phyloP scores from a whole-genome alignment of 148 eudicot genomes.

The Simmondsia chinensis region DNA sequence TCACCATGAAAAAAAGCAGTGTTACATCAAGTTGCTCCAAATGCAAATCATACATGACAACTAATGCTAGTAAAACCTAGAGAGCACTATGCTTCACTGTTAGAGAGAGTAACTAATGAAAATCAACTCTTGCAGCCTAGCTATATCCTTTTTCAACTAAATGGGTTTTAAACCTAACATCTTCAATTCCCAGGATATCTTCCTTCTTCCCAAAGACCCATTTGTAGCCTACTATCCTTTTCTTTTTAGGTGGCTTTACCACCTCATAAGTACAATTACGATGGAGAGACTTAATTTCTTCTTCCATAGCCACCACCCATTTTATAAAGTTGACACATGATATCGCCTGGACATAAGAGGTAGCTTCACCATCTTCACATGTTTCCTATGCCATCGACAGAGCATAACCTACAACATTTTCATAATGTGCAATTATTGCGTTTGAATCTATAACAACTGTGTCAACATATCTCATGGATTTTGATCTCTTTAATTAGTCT shows the following conservation, averaged over 20 bases:
- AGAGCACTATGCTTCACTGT: constrained; percentile 5
- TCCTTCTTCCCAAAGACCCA: constrained; percentile 5
- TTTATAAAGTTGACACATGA: neutral
- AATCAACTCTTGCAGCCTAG: neutral
- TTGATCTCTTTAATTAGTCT: no score
- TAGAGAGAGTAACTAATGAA: constrained; percentile 1
- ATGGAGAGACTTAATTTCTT: constrained; percentile 4
- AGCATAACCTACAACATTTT: no score
- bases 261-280: constrained; percentile 5
- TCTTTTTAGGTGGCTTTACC: neutral
- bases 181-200: neutral
- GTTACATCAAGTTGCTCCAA: constrained; percentile 6
- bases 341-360: neutral
- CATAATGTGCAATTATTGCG: no score
- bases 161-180: neutral
- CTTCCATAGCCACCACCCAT: constrained; percentile 1
- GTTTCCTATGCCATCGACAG: neutral
- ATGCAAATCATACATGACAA: neutral
- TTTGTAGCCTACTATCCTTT: neutral
- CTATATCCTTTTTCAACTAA: constrained; percentile 1
- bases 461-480: no score
- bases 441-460: no score
- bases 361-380: neutral
- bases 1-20: constrained; percentile 5
- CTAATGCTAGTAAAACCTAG: neutral